Percentiles rank a stretch among this genome's conserved stretches.
These are phyloP conservation scores for Arthrobotrys musiformis DNA, from an alignment of 2,329 filamentous ascomycete species.

Conservation along the genomic window DNA sequence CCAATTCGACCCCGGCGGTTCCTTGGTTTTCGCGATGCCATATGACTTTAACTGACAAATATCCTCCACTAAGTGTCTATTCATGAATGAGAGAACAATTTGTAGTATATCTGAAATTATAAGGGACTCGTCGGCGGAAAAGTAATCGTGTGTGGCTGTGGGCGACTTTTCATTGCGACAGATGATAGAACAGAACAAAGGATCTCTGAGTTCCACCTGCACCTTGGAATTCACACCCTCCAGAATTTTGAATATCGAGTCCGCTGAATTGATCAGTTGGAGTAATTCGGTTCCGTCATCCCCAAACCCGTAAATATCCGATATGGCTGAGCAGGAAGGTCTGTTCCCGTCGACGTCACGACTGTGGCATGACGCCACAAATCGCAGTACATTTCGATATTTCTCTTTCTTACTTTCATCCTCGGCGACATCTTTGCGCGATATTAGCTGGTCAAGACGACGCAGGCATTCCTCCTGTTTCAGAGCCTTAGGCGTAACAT, in stretches of 20 bases:
- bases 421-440: neutral
- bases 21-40: neutral
- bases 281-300: neutral
- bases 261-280: neutral
- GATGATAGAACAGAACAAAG: neutral
- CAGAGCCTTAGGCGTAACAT: neutral
- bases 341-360: neutral
- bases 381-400: neutral
- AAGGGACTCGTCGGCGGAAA: neutral
- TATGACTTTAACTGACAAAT: neutral
- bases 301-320: neutral
- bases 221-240: neutral
- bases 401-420: neutral
- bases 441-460: neutral
- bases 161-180: neutral
- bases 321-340: neutral
- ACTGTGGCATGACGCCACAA: neutral
- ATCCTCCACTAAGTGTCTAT: neutral
- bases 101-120: neutral
- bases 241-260: neutral
- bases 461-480: neutral
- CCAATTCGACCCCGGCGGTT: too few species aligned
- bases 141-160: neutral
- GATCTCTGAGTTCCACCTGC: neutral
- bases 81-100: neutral